A percentile compares a stretch with the other conserved stretches of the same genome.
Evolutionary conservation across 257 asterid genomes (phyloP).

Genomic region (Gardenia jasminoides): DNA sequence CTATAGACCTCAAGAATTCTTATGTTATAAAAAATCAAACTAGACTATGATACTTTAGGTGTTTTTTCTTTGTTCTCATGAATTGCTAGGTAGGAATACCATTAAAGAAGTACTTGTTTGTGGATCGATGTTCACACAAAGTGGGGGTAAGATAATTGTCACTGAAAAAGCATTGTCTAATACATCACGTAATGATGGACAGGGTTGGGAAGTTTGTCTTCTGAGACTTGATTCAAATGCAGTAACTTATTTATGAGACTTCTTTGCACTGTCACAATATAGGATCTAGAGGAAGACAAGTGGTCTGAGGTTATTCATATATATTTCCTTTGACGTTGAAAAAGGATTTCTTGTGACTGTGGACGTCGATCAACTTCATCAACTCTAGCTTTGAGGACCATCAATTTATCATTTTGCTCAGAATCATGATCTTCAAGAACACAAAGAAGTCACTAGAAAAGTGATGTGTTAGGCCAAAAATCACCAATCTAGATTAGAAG

Average conservation of each 20-base stretch:
- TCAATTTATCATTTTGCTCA: not conserved
- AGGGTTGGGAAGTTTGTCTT: not conserved
- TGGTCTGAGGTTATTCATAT: not conserved
- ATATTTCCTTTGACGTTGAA: not conserved
- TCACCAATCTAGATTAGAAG: not conserved
- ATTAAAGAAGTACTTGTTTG: not conserved
- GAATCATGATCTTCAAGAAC: not conserved
- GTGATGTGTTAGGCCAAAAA: not conserved
- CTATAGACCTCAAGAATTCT: no score
- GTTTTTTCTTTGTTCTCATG: not conserved
- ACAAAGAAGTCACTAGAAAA: not conserved
- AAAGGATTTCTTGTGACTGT: not conserved
- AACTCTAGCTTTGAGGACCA: not conserved
- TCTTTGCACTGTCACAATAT: not conserved
- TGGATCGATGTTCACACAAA: not conserved
- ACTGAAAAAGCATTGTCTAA: not conserved
- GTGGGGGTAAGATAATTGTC: not conserved
- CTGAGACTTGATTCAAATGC: not conserved
- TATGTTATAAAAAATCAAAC: no score
- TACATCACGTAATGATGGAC: not conserved
- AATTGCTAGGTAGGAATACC: no score
- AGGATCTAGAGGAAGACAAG: not conserved
- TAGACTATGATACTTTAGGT: no score
- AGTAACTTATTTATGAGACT: not conserved
- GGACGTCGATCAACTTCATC: not conserved